Percentiles rank a stretch among this genome's conserved stretches.
These are phyloP conservation scores for Scutellaria baicalensis DNA, from an alignment of 257 asterid species.

Conservation along the genomic window DNA sequence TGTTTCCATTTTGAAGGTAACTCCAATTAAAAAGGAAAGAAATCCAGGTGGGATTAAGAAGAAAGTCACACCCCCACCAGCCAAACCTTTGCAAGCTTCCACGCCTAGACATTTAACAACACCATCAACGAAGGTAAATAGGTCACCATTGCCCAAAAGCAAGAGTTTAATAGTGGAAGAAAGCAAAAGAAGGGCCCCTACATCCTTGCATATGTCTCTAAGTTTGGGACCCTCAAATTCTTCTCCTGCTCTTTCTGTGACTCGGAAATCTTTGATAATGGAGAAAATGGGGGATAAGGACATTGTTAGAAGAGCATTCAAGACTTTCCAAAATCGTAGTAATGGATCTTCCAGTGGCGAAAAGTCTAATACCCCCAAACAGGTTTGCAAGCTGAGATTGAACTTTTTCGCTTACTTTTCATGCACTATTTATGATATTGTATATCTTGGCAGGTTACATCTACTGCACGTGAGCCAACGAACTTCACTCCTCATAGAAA, in stretches of 20 bases:
- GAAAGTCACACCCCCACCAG: conserved; percentile 36
- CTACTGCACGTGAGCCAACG: conserved; percentile 33
- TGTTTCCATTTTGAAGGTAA: conserved; percentile 33
- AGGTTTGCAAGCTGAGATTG: conserved; percentile 26
- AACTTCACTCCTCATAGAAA: conserved; percentile 31
- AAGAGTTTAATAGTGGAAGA: conserved; percentile 21
- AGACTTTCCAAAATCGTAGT: conserved; percentile 51
- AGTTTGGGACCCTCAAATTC: conserved; percentile 47
- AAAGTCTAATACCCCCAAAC: conserved; percentile 24
- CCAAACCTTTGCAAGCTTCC: conserved; percentile 30
- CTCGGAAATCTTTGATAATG: conserved; percentile 71
- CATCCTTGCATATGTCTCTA: conserved; percentile 75
- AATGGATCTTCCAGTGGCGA: conserved; percentile 30
- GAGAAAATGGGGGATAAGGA: conserved; percentile 91
- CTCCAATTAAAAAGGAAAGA: conserved; percentile 35
- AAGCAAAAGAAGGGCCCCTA: conserved; percentile 36
- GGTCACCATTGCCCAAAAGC: conserved; percentile 30
- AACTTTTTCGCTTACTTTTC: background rate
- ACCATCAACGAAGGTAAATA: conserved; percentile 27
- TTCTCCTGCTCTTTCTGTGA: conserved; percentile 20
- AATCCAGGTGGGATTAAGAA: conserved; percentile 22
- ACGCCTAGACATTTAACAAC: conserved; percentile 34
- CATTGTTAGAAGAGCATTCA: conserved; percentile 74
- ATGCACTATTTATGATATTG: background rate
- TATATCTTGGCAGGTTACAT: conserved; percentile 31